Conservation (phyloP, 306 rosid species). For the Castanea sativa region DNA sequence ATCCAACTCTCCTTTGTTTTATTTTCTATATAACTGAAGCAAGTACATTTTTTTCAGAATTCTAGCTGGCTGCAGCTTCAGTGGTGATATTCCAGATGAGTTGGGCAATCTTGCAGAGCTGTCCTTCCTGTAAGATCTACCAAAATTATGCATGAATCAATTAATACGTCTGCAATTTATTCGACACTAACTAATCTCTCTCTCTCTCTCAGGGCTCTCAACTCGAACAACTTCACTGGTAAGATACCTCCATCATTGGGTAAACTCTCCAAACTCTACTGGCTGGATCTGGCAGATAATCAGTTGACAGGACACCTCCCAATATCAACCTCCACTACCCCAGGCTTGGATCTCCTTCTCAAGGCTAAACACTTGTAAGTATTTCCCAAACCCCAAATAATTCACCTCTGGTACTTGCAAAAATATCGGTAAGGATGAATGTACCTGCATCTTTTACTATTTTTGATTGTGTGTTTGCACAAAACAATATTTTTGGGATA, state of each 20-base stretch:
- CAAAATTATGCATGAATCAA: slow-evolving; percentile 1
- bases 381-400: neutral
- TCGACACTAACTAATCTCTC: neutral
- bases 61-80: slow-evolving; percentile 88
- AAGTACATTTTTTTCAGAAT: slow-evolving; percentile 47
- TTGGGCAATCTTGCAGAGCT: slow-evolving; percentile 74
- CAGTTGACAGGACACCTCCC: slow-evolving; percentile 69
- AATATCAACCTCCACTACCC: slow-evolving; percentile 48
- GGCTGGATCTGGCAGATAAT: slow-evolving; percentile 90
- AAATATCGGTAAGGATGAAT: too few species aligned
- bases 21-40: neutral
- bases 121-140: slow-evolving; percentile 71
- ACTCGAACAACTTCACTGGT: slow-evolving; percentile 77
- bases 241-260: slow-evolving; percentile 83
- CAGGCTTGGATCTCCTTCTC: slow-evolving; percentile 79
- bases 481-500: neutral
- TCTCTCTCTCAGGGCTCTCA: slow-evolving; percentile 69
- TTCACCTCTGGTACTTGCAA: neutral
- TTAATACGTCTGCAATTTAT: neutral
- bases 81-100: slow-evolving; percentile 73
- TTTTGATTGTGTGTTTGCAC: neutral
- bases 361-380: slow-evolving; percentile 91
- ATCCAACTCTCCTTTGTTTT: slow-evolving; percentile 1
- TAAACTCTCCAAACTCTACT: slow-evolving; percentile 76
- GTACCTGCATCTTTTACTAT: neutral